Evolutionary conservation across 441 rosid species (phyloP), one percentile per base, ranked within the genome.

Genomic region (Populus trichocarpa): DNA sequence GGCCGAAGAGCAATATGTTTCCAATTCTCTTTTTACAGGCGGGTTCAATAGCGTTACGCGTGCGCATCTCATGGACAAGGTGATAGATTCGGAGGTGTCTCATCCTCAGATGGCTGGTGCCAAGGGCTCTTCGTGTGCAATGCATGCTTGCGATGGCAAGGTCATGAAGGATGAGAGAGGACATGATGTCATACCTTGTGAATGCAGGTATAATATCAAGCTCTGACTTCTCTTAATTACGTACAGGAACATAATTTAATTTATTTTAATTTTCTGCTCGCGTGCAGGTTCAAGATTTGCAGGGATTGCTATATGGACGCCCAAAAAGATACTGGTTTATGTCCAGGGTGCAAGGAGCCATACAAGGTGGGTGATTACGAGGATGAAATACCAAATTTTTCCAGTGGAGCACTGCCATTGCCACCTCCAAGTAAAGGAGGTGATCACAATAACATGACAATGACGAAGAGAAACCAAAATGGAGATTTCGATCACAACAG

Each of bases 61-160:
- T 0, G 97, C 97, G 3, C 98, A 94, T 87, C 95, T 91, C 71
- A 94, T 94, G 97, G 98, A 94, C 71, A 94, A 94, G 83, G 97
- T 94, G 72, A 94, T 94, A 14, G 98, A 94, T 1, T 91, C 94
- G 7, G 91, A 94, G 87, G 97, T 93, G 9, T 84, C 82, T 33
- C 97, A 94, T 77, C 98, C 97, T 53, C 98, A 94, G 77, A 94
- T 93, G 97, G 92, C 92, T 10, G 97, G 98, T 4, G 83, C 97
- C 30, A 94, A 88, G 81, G 98, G 97, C 6, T 88, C 94, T 50
- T 83, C 90, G 2, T 94, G 98, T 76, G 81, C 90, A 8, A 94
- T 94, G 94, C 87, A 88, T 14, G 95, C 93, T 26, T 94, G 95
- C 36, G 98, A 94, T 59, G 98, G 97, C 67, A 94, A 93, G 83